Conservation (phyloP, 805 yeast species). For the Nakazawaea ambrosiae region DNA sequence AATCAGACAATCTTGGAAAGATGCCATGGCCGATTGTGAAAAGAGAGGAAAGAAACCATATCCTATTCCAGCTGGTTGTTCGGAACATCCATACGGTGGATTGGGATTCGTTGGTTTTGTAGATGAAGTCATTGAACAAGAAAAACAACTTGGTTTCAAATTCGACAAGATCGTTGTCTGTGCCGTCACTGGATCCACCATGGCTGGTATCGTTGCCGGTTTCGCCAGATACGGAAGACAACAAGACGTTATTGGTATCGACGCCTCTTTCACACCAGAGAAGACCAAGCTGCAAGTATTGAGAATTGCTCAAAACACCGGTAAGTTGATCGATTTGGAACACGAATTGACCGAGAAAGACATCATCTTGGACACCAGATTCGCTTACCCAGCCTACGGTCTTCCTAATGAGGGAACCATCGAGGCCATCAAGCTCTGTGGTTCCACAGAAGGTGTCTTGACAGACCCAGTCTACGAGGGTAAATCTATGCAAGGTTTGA, state of each 20-base stretch:
- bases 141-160: constrained; percentile 25
- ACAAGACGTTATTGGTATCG: constrained; percentile 27
- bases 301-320: constrained; percentile 26
- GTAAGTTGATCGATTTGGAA: constrained; percentile 23
- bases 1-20: constrained; percentile 27
- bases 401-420: constrained; percentile 29
- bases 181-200: constrained; percentile 28
- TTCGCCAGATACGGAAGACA: constrained; percentile 28
- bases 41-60: constrained; percentile 26
- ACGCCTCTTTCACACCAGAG: constrained; percentile 28
- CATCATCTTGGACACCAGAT: constrained; percentile 23
- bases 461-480: constrained; percentile 31
- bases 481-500: constrained; percentile 27
- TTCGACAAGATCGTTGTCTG: constrained; percentile 28
- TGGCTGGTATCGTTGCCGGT: constrained; percentile 28
- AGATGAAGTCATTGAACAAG: constrained; percentile 27
- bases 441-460: constrained; percentile 27
- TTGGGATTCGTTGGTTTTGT: constrained; percentile 29
- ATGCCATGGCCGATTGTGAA: constrained; percentile 21
- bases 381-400: constrained; percentile 27
- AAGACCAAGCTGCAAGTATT: constrained; percentile 26
- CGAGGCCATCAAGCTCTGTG: constrained; percentile 28
- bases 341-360: constrained; percentile 18
- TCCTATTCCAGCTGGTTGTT: constrained; percentile 31
- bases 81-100: constrained; percentile 29